These are phyloP conservation scores for Aspergillus sp. DNA, from an alignment of 2,329 filamentous ascomycete genomes.

Conservation along the genomic window DNA sequence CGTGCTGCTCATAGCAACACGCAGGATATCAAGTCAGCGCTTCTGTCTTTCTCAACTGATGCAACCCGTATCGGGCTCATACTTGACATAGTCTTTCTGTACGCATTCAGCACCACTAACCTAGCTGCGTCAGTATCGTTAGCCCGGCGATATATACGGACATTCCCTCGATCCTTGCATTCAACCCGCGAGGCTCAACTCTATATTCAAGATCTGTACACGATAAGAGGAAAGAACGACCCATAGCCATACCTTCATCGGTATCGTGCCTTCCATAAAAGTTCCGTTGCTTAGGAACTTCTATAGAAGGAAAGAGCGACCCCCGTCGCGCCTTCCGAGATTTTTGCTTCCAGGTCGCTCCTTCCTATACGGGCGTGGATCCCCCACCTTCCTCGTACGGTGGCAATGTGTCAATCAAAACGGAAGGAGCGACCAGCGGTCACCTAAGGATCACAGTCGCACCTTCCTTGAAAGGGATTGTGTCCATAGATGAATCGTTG, in stretches of 20 bases:
- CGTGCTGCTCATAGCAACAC: too few species aligned
- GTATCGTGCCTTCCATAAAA: background rate
- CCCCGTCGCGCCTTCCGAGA: too few species aligned
- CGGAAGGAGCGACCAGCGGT: background rate
- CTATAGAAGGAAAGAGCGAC: background rate
- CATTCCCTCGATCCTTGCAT: background rate
- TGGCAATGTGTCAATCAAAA: background rate
- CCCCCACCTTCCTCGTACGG: background rate
- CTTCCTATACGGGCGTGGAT: background rate
- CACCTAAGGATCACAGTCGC: background rate
- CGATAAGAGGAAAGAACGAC: background rate
- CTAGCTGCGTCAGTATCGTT: too few species aligned
- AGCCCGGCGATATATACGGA: too few species aligned
- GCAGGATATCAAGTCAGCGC: too few species aligned
- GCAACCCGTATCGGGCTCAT: too few species aligned
- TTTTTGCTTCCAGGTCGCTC: background rate
- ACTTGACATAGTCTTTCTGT: too few species aligned
- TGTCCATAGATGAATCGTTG: background rate
- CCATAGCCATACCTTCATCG: background rate
- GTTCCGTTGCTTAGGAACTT: background rate
- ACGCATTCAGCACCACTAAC: too few species aligned
- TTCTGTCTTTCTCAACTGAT: too few species aligned
- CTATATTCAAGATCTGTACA: background rate
- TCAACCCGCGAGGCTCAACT: background rate
- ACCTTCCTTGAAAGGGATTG: background rate